Evolutionary conservation across 371 early-diverging fungal genomes (phyloP).

Genomic region (Choanephora cucurbitarum): DNA sequence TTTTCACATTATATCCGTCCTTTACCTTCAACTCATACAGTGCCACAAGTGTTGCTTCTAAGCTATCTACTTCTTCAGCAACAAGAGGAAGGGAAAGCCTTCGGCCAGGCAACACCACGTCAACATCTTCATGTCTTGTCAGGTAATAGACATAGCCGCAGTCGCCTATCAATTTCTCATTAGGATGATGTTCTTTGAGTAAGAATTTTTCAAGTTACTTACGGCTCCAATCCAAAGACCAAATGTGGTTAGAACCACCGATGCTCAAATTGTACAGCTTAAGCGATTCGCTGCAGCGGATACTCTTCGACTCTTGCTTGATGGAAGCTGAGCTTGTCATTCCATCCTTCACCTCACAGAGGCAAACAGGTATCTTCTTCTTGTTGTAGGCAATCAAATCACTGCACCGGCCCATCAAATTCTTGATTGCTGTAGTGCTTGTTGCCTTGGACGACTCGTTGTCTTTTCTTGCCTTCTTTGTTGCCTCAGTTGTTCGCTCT

Average conservation of each 20-base stretch:
- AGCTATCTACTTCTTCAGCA: neutral
- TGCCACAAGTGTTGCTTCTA: neutral
- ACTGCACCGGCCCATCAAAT: neutral
- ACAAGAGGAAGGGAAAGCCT: neutral
- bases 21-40: neutral
- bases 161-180: neutral
- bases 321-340: neutral
- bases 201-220: neutral
- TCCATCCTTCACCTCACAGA: neutral
- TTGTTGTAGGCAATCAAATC: neutral
- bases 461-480: too few relatives aligned
- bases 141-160: neutral
- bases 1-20: too few relatives aligned
- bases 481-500: too few relatives aligned
- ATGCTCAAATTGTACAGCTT: neutral
- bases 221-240: neutral
- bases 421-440: neutral
- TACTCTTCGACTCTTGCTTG: neutral
- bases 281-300: neutral
- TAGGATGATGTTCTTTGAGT: neutral
- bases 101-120: neutral
- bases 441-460: too few relatives aligned
- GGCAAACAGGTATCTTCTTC: neutral
- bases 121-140: neutral
- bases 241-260: neutral